These are phyloP conservation scores for Coffea canephora DNA, from an alignment of 257 asterid genomes.

Conservation along the genomic window DNA sequence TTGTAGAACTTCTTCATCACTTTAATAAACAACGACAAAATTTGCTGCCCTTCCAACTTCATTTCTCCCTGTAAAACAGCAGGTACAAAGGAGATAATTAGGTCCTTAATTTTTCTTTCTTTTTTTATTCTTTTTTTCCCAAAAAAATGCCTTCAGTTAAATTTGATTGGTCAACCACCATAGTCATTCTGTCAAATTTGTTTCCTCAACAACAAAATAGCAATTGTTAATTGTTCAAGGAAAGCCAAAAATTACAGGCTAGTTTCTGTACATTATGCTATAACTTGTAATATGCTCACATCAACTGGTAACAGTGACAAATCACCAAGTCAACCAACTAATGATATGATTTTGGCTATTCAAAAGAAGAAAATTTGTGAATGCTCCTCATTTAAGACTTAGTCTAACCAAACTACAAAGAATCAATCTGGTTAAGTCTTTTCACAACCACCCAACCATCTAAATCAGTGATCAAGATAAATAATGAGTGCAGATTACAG, in stretches of 20 bases:
- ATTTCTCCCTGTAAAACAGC: constrained; percentile 58
- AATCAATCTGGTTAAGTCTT: neutral
- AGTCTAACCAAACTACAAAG: neutral
- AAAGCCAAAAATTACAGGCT: neutral
- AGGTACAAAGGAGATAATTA: neutral
- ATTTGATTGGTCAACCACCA: neutral
- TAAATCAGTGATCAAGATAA: neutral
- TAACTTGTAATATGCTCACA: neutral
- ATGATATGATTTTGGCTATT: neutral
- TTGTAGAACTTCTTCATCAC: constrained; percentile 73
- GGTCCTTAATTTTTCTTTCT: no score
- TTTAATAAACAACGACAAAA: constrained; percentile 58
- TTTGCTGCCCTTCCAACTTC: constrained; percentile 71
- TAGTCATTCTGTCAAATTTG: neutral
- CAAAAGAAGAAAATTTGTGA: neutral
- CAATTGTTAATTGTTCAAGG: neutral
- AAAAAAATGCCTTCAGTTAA: no score
- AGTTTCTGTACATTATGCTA: neutral
- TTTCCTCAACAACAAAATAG: neutral
- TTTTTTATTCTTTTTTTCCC: no score
- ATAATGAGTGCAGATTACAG: neutral
- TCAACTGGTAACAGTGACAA: neutral
- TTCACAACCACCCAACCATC: neutral
- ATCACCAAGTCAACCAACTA: neutral
- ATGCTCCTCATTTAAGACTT: neutral